A percentile compares a stretch with the other conserved stretches of the same genome.
Evolutionary conservation across 306 rosid genomes (phyloP).

Genomic region (Ormosia emarginata): DNA sequence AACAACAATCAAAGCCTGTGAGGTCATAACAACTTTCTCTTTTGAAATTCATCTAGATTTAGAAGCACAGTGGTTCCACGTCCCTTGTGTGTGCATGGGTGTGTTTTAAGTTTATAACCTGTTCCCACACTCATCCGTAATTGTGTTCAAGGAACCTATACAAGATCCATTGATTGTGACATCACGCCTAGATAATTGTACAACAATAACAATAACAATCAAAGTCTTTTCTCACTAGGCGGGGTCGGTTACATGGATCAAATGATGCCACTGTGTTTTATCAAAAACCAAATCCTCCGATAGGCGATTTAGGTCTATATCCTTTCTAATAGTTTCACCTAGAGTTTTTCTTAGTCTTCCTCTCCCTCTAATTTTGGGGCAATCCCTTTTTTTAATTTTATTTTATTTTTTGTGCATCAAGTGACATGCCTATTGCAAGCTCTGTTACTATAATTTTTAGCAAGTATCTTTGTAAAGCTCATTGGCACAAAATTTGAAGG

Average conservation of each 20-base stretch:
- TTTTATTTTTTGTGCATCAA: background rate
- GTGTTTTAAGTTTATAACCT: constrained; percentile 1
- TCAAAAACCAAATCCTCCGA: too few species aligned
- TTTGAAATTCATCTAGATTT: background rate
- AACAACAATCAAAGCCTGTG: too few species aligned
- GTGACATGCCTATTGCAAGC: constrained; percentile 6
- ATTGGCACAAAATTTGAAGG: constrained; percentile 39
- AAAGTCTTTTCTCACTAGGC: too few species aligned
- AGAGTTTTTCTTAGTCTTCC: too few species aligned
- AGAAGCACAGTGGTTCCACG: background rate
- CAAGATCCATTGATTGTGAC: background rate
- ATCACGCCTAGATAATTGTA: background rate
- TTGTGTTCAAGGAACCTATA: constrained; percentile 11
- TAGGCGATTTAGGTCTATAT: too few species aligned
- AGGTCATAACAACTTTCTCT: constrained; percentile 2
- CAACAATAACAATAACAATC: too few species aligned
- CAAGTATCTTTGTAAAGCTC: constrained; percentile 21
- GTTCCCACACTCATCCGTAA: background rate
- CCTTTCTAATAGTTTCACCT: too few species aligned
- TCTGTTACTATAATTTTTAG: background rate
- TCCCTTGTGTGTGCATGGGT: background rate
- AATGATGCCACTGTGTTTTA: too few species aligned
- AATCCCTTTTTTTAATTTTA: too few species aligned
- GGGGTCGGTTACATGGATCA: too few species aligned
- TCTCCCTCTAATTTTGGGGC: too few species aligned